Evolutionary conservation across 805 yeast species (phyloP).

Genomic region (Zygoascus bituminiphila): DNA sequence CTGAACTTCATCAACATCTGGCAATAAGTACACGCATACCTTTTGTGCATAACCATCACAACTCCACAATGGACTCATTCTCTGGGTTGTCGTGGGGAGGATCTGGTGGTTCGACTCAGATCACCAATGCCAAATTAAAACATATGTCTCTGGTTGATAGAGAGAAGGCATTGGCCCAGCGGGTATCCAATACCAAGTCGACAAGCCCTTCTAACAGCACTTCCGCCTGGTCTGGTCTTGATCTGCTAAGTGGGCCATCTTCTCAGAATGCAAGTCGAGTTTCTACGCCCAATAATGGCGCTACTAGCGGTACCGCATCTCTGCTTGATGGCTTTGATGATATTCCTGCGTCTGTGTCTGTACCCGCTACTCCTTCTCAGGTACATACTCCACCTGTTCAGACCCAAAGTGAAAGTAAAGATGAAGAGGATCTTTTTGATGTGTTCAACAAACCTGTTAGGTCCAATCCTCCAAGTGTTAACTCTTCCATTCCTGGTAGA

Average conservation of each 20-base stretch:
- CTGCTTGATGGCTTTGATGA: constrained; percentile 12
- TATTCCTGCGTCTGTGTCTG: constrained; percentile 2
- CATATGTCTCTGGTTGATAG: constrained; percentile 27
- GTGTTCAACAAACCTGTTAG: constrained; percentile 13
- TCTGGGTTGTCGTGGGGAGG: constrained; percentile 19
- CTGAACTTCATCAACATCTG: background rate
- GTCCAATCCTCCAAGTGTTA: background rate
- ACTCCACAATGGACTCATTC: constrained; percentile 23
- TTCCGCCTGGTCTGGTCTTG: constrained; percentile 23
- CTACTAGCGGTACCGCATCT: background rate
- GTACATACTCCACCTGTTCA: background rate
- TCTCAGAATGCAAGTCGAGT: background rate
- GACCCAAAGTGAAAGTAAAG: constrained; percentile 3
- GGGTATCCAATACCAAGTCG: constrained; percentile 1
- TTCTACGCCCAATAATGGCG: background rate
- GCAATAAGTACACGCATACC: background rate
- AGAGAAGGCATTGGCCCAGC: constrained; percentile 12
- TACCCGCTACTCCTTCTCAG: background rate
- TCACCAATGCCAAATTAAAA: constrained; percentile 15
- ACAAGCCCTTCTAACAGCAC: constrained; percentile 4
- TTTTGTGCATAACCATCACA: background rate
- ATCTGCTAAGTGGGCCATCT: constrained; percentile 14
- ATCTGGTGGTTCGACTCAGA: constrained; percentile 3
- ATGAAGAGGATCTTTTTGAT: constrained; percentile 19
- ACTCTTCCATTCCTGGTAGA: background rate